Evolutionary conservation across 225 moss, liverwort and hornwort species (phyloP).

Genomic region (Ulota crispa): DNA sequence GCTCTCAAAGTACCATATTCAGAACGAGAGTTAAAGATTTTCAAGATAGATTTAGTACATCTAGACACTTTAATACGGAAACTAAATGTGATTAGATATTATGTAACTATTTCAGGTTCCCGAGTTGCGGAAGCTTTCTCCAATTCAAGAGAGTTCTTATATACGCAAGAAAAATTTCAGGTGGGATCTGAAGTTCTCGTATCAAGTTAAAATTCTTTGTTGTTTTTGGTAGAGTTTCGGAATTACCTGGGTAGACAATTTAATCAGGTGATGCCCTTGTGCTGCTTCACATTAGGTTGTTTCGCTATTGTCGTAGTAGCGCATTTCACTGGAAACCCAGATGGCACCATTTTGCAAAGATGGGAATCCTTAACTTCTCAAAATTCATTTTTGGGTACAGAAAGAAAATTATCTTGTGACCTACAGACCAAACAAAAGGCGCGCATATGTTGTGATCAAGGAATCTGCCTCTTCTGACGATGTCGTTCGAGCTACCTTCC

Average conservation of each 20-base stretch:
- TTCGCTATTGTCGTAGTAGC: not conserved
- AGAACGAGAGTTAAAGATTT: not conserved
- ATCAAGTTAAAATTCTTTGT: not conserved
- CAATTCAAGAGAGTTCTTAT: constrained; percentile 68
- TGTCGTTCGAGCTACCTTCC: constrained; percentile 84
- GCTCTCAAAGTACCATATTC: not conserved
- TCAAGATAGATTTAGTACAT: not conserved
- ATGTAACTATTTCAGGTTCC: constrained; percentile 52
- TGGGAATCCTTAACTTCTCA: not conserved
- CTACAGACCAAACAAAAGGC: constrained; percentile 65
- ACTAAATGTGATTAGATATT: no score
- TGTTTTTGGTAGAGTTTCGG: not conserved
- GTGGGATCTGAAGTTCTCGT: constrained; percentile 34
- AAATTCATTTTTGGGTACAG: constrained; percentile 25
- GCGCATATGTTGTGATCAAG: constrained; percentile 90
- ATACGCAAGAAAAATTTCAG: constrained; percentile 69
- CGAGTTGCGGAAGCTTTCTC: constrained; percentile 85
- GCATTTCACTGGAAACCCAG: not conserved
- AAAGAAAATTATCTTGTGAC: constrained; percentile 86
- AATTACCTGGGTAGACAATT: not conserved
- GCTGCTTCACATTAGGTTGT: not conserved
- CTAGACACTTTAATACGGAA: not conserved
- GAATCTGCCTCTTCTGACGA: constrained; percentile 89
- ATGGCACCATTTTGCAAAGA: not conserved
- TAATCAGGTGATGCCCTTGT: not conserved